These are phyloP conservation scores for Metschnikowia hibisci DNA, from an alignment of 805 yeast genomes.

Conservation along the genomic window DNA sequence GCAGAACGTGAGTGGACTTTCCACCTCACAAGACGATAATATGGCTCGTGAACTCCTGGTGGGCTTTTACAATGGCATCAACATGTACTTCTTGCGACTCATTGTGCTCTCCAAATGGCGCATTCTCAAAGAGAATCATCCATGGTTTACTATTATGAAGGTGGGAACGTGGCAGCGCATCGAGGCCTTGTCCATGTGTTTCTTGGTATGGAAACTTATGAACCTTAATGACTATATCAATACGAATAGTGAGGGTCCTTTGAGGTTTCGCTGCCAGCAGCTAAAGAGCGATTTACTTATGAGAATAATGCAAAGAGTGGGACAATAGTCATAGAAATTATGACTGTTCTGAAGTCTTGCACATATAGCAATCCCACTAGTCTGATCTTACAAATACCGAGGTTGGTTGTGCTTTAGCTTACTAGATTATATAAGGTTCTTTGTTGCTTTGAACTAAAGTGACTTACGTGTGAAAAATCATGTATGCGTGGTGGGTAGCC, in stretches of 20 bases:
- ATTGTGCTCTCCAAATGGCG: conserved; percentile 42
- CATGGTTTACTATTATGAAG: conserved; percentile 25
- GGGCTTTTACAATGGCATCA: conserved; percentile 26
- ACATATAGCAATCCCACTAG: neutral
- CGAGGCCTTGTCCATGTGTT: conserved; percentile 33
- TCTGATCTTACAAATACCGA: no score
- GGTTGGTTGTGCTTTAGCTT: no score
- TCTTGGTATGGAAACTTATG: conserved; percentile 36
- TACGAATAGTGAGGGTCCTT: conserved; percentile 15
- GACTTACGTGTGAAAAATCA: neutral
- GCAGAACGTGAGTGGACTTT: conserved; percentile 22
- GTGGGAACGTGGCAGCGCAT: conserved; percentile 29
- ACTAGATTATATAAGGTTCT: neutral
- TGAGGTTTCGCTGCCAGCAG: conserved; percentile 8
- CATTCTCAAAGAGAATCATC: conserved; percentile 37
- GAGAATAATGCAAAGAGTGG: conserved; percentile 12
- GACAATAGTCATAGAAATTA: neutral
- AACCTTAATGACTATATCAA: conserved; percentile 32
- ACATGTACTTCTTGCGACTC: conserved; percentile 31
- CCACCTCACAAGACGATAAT: conserved; percentile 3
- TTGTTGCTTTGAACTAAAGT: neutral
- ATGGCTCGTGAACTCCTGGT: conserved; percentile 24
- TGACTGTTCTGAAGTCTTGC: neutral
- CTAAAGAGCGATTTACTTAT: conserved; percentile 14
- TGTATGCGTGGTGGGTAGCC: no score